Evolutionary conservation across 2,329 filamentous ascomycete genomes (phyloP), one percentile per base, ranked within the genome.

Genomic region (Apiospora sp.): DNA sequence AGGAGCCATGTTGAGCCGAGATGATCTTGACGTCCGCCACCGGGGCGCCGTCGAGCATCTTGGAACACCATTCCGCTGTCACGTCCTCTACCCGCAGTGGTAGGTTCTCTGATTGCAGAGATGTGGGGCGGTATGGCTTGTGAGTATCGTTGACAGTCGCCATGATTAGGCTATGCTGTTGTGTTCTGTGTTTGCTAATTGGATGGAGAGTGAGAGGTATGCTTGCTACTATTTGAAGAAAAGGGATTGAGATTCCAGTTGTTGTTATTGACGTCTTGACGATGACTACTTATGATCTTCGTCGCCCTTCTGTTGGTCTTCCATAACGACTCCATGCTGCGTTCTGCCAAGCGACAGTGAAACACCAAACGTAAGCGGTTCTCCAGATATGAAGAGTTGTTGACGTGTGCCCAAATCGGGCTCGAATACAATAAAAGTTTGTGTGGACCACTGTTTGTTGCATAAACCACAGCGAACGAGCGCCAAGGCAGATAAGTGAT

Each of bases 251-350:
- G 1, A 22, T 22, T 22, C 44, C 16, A 19, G 16, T 22, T 7
- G 3, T 5, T 37, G 37, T 1, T 37, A 37, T 37, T 6, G 37
- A 37, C 5, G 5, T 3, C 37, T 8, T 7, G 37, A 37, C 1
- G 37, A 37, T 6, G 6, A 6, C 37, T 37, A 37, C 10, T 37
- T 37, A 37, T 37, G 6, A 37, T 37, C 3, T 5, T 37, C 37
- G 4, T 37, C 10, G 6, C 10, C 4, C 2, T 37, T 1, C 2
- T 4, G 6, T 7, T 8, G 6, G 6, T 1, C 4, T 37, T 37
- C 37, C 10, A 37, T 1, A 37, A 7, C 5, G 37, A 37, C 2
- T 3, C 37, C 1, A 37, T 37, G 2, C 10, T 37, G 37, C 37
- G 37, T 37, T 37, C 4, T 8, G 1, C 37, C 37, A 37, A 37